These are phyloP conservation scores for Boletus sp. DNA, from an alignment of 768 basidiomycete species.

Conservation along the genomic window DNA sequence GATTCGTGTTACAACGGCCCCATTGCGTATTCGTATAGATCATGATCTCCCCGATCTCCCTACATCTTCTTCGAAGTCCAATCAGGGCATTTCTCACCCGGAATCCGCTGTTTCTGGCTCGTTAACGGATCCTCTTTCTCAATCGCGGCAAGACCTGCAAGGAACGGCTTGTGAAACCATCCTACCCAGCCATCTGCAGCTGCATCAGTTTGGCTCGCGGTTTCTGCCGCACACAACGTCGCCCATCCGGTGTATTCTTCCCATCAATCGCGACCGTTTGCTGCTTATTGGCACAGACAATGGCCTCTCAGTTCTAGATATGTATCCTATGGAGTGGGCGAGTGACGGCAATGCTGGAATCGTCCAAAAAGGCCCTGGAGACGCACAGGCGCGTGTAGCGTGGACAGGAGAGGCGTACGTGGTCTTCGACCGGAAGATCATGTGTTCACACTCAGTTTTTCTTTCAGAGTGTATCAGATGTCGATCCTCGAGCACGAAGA, in stretches of 20 bases:
- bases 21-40: conserved; percentile 46
- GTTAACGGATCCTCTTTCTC: conserved; percentile 26
- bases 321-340: conserved; percentile 71
- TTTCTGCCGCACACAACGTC: conserved; percentile 78
- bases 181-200: conserved; percentile 62
- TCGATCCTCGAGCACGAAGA: conserved; percentile 62
- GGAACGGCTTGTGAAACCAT: conserved; percentile 44
- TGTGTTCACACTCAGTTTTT: neutral
- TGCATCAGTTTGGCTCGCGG: conserved; percentile 80
- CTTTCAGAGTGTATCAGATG: conserved; percentile 69
- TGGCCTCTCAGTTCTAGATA: conserved; percentile 78
- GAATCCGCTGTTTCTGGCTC: conserved; percentile 13
- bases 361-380: conserved; percentile 58
- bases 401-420: conserved; percentile 79
- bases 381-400: conserved; percentile 62
- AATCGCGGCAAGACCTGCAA: conserved; percentile 33
- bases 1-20: conserved; percentile 8
- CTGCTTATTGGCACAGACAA: conserved; percentile 78
- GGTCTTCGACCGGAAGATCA: neutral
- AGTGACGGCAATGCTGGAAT: conserved; percentile 41
- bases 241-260: conserved; percentile 73
- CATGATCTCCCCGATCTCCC: conserved; percentile 31
- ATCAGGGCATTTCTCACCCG: neutral
- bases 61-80: conserved; percentile 5
- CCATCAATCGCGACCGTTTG: conserved; percentile 58